Conservation (phyloP, 2,329 filamentous ascomycete genomes). For the Phaeoacremonium minimum region DNA sequence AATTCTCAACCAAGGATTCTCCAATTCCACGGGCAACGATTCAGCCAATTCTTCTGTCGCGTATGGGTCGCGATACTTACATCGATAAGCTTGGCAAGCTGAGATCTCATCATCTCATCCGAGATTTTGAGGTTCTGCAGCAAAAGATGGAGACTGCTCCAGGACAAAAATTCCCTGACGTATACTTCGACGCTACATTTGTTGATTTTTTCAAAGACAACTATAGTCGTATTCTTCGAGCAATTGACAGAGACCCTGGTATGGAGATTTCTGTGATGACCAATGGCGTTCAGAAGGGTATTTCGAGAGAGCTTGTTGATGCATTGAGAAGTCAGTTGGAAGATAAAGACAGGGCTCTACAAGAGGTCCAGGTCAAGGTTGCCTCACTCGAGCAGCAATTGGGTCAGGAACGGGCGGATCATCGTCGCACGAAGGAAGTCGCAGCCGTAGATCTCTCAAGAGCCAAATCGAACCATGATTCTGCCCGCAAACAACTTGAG, state of each 20-base stretch:
- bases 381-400: slow-evolving; percentile 48
- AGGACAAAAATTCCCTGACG: slow-evolving; percentile 62
- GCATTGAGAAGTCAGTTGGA: slow-evolving; percentile 73
- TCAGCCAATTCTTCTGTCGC: slow-evolving; percentile 70
- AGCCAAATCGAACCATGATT: slow-evolving; percentile 54
- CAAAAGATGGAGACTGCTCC: slow-evolving; percentile 55
- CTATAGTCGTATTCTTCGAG: slow-evolving; percentile 77
- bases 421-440: slow-evolving; percentile 60
- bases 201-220: slow-evolving; percentile 96
- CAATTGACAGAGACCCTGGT: slow-evolving; percentile 86
- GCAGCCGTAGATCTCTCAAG: slow-evolving; percentile 45
- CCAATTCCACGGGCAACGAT: slow-evolving; percentile 79
- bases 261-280: slow-evolving; percentile 78
- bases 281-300: slow-evolving; percentile 79
- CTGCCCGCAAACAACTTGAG: slow-evolving; percentile 5
- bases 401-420: slow-evolving; percentile 70
- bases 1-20: slow-evolving; percentile 97
- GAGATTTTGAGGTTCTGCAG: slow-evolving; percentile 84
- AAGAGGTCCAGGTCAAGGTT: slow-evolving; percentile 40
- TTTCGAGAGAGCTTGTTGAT: slow-evolving; percentile 92
- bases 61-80: slow-evolving; percentile 82
- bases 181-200: slow-evolving; percentile 82
- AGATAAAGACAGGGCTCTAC: slow-evolving; percentile 57
- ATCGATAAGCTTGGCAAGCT: slow-evolving; percentile 76
- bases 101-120: slow-evolving; percentile 70